Evolutionary conservation across 2,329 filamentous ascomycete genomes (phyloP).

Genomic region (Lachnellula arida): DNA sequence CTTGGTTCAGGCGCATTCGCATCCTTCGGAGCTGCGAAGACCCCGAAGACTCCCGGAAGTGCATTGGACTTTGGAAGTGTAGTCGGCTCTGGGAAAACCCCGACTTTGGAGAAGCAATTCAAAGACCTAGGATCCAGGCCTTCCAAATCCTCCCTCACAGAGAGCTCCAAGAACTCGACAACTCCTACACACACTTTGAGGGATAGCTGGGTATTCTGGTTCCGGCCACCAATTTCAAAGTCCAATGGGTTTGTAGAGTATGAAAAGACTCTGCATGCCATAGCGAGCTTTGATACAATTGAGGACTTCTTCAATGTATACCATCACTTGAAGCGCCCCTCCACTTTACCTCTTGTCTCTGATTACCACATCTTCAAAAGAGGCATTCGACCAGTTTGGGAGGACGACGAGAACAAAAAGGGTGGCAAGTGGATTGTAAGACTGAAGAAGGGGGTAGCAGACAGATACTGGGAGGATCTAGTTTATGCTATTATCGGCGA

Average conservation of each 20-base stretch:
- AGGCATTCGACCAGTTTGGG: slow-evolving; percentile 95
- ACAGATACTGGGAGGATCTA: slow-evolving; percentile 95
- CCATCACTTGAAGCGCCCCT: slow-evolving; percentile 83
- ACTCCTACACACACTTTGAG: slow-evolving; percentile 60
- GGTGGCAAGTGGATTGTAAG: slow-evolving; percentile 97
- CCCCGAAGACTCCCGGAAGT: slow-evolving; percentile 78
- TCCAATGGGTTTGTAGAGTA: slow-evolving; percentile 85
- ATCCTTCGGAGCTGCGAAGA: slow-evolving; percentile 85
- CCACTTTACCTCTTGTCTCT: slow-evolving; percentile 80
- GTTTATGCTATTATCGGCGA: slow-evolving; percentile 87
- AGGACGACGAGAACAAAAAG: slow-evolving; percentile 93
- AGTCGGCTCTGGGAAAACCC: slow-evolving; percentile 45
- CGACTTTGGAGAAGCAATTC: slow-evolving; percentile 59
- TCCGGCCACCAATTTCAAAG: slow-evolving; percentile 92
- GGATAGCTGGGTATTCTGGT: slow-evolving; percentile 95
- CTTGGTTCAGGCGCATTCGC: slow-evolving; percentile 94
- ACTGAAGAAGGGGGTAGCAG: slow-evolving; percentile 93
- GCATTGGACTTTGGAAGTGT: slow-evolving; percentile 72
- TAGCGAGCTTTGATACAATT: slow-evolving; percentile 74
- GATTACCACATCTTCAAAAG: slow-evolving; percentile 99
- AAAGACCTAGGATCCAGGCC: slow-evolving; percentile 39
- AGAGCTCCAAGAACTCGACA: slow-evolving; percentile 25
- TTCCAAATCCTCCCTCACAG: slow-evolving; percentile 6
- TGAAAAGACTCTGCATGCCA: slow-evolving; percentile 88
- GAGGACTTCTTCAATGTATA: slow-evolving; percentile 94